phyloP scores from a whole-genome alignment of 768 basidiomycete species.

The Pulveroboletus frians region DNA sequence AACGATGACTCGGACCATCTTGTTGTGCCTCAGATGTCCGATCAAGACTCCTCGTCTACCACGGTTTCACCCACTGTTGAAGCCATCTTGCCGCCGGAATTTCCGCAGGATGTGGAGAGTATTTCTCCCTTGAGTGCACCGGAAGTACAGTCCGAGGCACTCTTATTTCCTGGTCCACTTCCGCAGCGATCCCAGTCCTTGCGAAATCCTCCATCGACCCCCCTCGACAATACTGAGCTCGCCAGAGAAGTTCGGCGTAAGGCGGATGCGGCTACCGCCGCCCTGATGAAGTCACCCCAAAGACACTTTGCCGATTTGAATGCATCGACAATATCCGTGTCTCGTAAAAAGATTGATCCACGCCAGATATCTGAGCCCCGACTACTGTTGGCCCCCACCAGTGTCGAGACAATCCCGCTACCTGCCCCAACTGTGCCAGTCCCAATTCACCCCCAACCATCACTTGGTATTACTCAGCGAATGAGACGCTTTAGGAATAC shows the following conservation, averaged over 20 bases:
- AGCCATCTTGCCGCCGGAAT: constrained; percentile 26
- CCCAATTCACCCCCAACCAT: constrained; percentile 34
- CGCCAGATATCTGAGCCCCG: constrained; percentile 63
- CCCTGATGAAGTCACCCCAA: constrained; percentile 48
- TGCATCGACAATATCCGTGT: constrained; percentile 36
- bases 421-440: constrained; percentile 35
- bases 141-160: background rate
- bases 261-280: constrained; percentile 60
- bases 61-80: constrained; percentile 34
- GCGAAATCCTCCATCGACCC: constrained; percentile 35
- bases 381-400: constrained; percentile 62
- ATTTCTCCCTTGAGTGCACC: constrained; percentile 1
- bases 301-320: constrained; percentile 39
- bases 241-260: constrained; percentile 63
- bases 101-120: constrained; percentile 15
- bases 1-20: constrained; percentile 33
- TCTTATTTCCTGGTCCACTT: constrained; percentile 14
- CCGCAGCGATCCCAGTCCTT: constrained; percentile 33
- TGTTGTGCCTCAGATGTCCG: constrained; percentile 17
- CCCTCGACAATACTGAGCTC: constrained; percentile 51
- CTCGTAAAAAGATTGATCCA: constrained; percentile 54
- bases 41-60: constrained; percentile 26
- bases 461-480: constrained; percentile 56
- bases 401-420: constrained; percentile 62
- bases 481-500: constrained; percentile 71